These are phyloP conservation scores for Oryza nivara DNA, from an alignment of 176 grass and related monocot species.

Conservation along the genomic window DNA sequence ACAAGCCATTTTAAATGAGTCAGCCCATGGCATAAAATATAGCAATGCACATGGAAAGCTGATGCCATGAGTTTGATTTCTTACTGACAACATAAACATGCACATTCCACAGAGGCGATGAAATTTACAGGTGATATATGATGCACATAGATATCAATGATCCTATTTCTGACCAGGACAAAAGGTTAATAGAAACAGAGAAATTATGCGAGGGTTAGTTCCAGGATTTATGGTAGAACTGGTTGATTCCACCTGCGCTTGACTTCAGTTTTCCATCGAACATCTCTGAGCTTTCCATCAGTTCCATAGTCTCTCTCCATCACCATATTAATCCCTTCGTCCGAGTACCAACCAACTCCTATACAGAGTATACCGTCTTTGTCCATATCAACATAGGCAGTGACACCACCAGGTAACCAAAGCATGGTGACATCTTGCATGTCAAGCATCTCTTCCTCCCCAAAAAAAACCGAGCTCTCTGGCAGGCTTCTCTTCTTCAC, in stretches of 20 bases:
- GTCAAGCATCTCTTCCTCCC: slow-evolving; percentile 79
- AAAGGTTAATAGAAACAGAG: slow-evolving; percentile 25
- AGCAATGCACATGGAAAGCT: slow-evolving; percentile 32
- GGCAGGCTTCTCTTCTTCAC: slow-evolving; percentile 81
- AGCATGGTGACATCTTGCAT: slow-evolving; percentile 83
- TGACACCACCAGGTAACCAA: slow-evolving; percentile 90
- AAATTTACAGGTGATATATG: slow-evolving; percentile 36
- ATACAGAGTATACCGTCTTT: slow-evolving; percentile 80
- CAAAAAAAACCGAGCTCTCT: slow-evolving; percentile 69
- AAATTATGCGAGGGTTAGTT: neutral
- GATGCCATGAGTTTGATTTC: slow-evolving; percentile 15
- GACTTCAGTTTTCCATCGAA: slow-evolving; percentile 82
- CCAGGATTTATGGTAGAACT: slow-evolving; percentile 20
- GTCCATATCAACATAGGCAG: slow-evolving; percentile 77
- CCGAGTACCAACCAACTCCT: slow-evolving; percentile 89
- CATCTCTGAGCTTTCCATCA: slow-evolving; percentile 84
- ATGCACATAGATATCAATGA: slow-evolving; percentile 34
- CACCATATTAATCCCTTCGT: slow-evolving; percentile 95
- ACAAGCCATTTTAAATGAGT: slow-evolving; percentile 8
- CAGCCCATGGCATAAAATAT: slow-evolving; percentile 28
- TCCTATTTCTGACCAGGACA: slow-evolving; percentile 37
- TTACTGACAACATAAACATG: slow-evolving; percentile 11
- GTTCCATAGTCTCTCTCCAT: slow-evolving; percentile 95
- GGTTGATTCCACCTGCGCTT: slow-evolving; percentile 81
- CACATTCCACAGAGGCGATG: slow-evolving; percentile 21